Evolutionary conservation across 768 basidiomycete genomes (phyloP).

Genomic region (Nevesoporus exiguus): DNA sequence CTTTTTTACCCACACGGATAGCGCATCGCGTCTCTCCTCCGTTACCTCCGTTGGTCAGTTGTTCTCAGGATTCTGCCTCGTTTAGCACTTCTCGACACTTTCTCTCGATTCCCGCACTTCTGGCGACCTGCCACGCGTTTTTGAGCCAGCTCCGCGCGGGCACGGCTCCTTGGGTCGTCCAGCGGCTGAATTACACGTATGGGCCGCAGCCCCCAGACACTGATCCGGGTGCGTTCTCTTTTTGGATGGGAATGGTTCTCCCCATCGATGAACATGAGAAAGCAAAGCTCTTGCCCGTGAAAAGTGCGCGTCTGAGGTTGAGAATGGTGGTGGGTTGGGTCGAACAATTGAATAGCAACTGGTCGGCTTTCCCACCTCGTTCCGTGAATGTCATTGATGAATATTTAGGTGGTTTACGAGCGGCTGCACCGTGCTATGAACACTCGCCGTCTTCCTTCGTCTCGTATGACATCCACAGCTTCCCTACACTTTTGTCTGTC

Average conservation of each 20-base stretch:
- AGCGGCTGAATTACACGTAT: constrained; percentile 75
- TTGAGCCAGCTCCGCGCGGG: constrained; percentile 60
- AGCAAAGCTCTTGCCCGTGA: constrained; percentile 79
- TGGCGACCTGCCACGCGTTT: constrained; percentile 58
- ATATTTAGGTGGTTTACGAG: constrained; percentile 68
- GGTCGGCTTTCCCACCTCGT: constrained; percentile 36
- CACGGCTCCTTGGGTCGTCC: constrained; percentile 90
- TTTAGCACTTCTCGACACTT: constrained; percentile 2
- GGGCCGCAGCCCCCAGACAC: constrained; percentile 63
- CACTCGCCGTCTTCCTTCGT: background rate
- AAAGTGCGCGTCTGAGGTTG: constrained; percentile 72
- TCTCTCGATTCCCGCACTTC: constrained; percentile 32
- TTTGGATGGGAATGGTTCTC: constrained; percentile 88
- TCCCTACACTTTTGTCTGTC: constrained; percentile 4
- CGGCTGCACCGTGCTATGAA: constrained; percentile 58
- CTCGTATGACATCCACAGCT: constrained; percentile 13
- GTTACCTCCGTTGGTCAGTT: background rate
- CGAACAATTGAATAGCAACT: constrained; percentile 63
- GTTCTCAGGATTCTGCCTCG: constrained; percentile 3
- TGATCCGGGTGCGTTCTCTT: constrained; percentile 71
- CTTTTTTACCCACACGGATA: constrained; percentile 14
- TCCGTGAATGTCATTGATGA: constrained; percentile 16
- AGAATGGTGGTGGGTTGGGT: constrained; percentile 93
- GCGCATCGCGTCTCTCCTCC: constrained; percentile 9
- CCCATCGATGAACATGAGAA: constrained; percentile 92